Conservation (phyloP, 192 early-diverging fungal genomes). For the Mortierella hygrophila region DNA sequence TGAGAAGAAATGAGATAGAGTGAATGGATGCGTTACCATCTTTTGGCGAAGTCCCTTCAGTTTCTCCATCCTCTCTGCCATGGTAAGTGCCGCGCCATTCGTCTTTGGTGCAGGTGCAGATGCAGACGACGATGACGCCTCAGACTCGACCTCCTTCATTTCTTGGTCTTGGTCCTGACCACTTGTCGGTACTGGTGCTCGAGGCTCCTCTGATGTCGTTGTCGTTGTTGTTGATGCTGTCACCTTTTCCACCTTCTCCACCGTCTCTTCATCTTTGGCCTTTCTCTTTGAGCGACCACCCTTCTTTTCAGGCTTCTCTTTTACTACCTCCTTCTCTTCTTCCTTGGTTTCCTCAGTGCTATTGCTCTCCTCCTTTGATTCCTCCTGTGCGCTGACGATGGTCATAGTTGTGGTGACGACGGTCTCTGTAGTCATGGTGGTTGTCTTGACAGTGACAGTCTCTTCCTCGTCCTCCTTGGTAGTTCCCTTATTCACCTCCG, state of each 20-base stretch:
- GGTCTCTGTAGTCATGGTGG: constrained; percentile 14
- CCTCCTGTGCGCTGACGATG: neutral
- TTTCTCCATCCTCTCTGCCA: constrained; percentile 50
- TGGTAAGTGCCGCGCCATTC: constrained; percentile 9
- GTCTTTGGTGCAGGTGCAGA: neutral
- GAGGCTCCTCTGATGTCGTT: neutral
- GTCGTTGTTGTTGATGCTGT: neutral
- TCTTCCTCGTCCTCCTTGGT: constrained; percentile 3
- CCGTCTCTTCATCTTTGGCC: constrained; percentile 1
- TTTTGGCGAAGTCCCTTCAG: constrained; percentile 49
- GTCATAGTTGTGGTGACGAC: constrained; percentile 3
- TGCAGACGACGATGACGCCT: neutral
- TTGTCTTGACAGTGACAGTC: neutral
- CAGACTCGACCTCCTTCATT: constrained; percentile 6
- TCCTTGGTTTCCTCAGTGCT: neutral
- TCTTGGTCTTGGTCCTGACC: constrained; percentile 20
- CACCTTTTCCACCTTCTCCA: constrained; percentile 1
- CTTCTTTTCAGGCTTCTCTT: constrained; percentile 8
- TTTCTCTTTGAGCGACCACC: neutral
- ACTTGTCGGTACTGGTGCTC: neutral
- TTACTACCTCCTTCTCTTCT: neutral
- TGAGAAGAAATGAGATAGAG: neutral
- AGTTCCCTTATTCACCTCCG: neutral
- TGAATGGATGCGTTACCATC: constrained; percentile 39
- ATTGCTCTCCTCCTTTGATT: neutral